Base-by-base conservation (phyloP, 345 rosid genomes). In the Viola odorata region DNA sequence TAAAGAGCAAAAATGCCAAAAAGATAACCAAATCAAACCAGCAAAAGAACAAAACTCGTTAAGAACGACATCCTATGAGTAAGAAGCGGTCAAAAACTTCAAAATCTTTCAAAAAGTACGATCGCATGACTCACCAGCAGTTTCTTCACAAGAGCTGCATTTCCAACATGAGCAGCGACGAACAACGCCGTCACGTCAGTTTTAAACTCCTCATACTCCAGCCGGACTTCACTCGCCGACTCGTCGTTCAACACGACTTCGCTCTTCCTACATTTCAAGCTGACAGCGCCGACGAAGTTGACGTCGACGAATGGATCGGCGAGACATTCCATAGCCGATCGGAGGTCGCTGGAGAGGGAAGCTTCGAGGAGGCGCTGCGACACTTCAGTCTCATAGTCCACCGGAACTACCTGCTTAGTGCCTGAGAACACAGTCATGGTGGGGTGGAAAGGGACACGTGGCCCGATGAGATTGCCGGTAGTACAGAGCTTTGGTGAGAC, bases 171-270 rank as follows among this genome's bases (percentile, higher is more conserved):
- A 56, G 78, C 92, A 55, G 97, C 96, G 71, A 90, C 84, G 75
- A 91, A 88, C 64, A 94, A 71, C 53, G 99, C 84, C n/a, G 95
- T 81, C 48, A 94, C 99, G 61, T 94, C 97, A 14, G 97, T 88
- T 78, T 75, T 88, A 62, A 94, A 84, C 81, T 94, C 99, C 73
- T 85, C 92, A 61, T 76, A 81, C 72, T 79, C 91, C 3, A 88
- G 78, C 40, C 70, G 54, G 39, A 86, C 85, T 69, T 90, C 89
- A 45, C 81, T 69, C 8, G 97, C 64, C 9, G 81, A 73, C 66
- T 91, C 92, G 10, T 80, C 88, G 14, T 74, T 79, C 72, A 84
- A 70, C 47, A 86, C 84, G 47, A 90, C 82, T 68, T 83, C 96
- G 58, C 79, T 76, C 80, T 78, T 79, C 73, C 91, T 73, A 50